Evolutionary conservation across 1,139 yeast species (phyloP), one percentile per base, ranked within the genome.

Genomic region (Yamadazyma buinensis): DNA sequence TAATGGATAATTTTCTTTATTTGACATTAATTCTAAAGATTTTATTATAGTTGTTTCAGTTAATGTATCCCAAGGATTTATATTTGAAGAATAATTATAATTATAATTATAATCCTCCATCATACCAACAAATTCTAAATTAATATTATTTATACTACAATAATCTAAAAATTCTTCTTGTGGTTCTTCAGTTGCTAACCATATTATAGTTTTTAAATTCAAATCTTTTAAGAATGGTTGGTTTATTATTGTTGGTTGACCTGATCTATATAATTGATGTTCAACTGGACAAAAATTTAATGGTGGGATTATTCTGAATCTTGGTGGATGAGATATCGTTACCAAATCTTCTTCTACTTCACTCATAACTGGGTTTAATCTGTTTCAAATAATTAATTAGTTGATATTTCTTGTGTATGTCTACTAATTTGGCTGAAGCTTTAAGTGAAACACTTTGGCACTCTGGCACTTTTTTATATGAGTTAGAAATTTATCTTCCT

Each of bases 161-260:
- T 85, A 92, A 49, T 82, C 90, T 38, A 87, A 63, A 47, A 92
- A 77, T 37, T 83, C 84, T 51, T 90, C 97, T 43, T 79, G 84
- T 2, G 98, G 97, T 54, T 92, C 98, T 55, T 92, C 98, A 28
- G 84, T 83, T 1, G 97, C 96, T 29, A 92, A 67, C 98, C 98
- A 92, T 9, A 92, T 73, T 24, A 92, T 84, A 3, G 95, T 84
- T 40, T 79, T 80, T 35, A 92, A 67, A 41, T 83, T 72, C 38
- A 92, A 66, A 46, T 84, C 84, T 42, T 79, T 72, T 25, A 92
- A 61, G 52, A 92, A 92, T 32, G 92, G 81, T 55, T 88, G 92
- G 58, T 88, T 90, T 41, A 90, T 83, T 20, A 90, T 83, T n/a
- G 94, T 80, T n/a, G 98, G 97, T 57, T 88, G 97, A 0, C 97